A percentile compares a stretch with the other conserved stretches of the same genome.
phyloP scores from a whole-genome alignment of 1,284 basidiomycete genomes.

The Mrakiaceae sp. region DNA sequence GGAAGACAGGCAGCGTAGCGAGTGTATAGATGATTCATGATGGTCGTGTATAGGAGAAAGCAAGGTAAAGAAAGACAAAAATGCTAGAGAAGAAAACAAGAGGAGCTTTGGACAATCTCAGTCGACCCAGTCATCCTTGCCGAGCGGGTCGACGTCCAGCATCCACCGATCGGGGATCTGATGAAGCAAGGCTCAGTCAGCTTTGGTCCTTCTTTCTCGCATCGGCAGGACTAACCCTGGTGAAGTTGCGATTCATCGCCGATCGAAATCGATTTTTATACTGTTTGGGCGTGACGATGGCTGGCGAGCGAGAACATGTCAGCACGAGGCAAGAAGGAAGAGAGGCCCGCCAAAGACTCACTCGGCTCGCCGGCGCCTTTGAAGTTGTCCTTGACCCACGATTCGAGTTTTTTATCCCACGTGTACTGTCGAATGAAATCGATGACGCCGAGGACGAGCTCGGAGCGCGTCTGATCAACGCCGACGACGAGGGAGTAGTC shows the following conservation, averaged over 20 bases:
- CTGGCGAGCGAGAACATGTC: neutral
- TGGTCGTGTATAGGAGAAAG: too few species aligned
- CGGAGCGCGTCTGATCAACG: constrained; percentile 68
- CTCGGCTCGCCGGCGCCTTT: constrained; percentile 61
- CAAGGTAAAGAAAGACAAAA: neutral
- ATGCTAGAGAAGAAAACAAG: neutral
- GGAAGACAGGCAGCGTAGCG: too few species aligned
- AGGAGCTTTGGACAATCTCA: neutral
- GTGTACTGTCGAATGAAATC: constrained; percentile 62
- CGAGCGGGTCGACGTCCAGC: constrained; percentile 46
- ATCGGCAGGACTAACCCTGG: constrained; percentile 44
- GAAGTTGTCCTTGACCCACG: constrained; percentile 89
- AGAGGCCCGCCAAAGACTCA: neutral
- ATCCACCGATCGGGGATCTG: constrained; percentile 77
- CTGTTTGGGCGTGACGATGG: constrained; percentile 62
- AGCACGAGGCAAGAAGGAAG: neutral
- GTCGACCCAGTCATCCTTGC: constrained; percentile 28
- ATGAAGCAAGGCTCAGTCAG: constrained; percentile 16
- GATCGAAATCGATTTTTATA: constrained; percentile 56
- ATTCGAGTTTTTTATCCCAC: constrained; percentile 97
- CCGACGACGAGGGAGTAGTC: constrained; percentile 97
- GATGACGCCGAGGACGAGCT: constrained; percentile 81
- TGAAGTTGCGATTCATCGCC: constrained; percentile 88
- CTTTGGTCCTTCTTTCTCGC: neutral
- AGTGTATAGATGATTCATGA: too few species aligned